A percentile compares a stretch with the other conserved stretches of the same genome.
Evolutionary conservation across 805 yeast species (phyloP).

Genomic region (Citeromyces matritensis): DNA sequence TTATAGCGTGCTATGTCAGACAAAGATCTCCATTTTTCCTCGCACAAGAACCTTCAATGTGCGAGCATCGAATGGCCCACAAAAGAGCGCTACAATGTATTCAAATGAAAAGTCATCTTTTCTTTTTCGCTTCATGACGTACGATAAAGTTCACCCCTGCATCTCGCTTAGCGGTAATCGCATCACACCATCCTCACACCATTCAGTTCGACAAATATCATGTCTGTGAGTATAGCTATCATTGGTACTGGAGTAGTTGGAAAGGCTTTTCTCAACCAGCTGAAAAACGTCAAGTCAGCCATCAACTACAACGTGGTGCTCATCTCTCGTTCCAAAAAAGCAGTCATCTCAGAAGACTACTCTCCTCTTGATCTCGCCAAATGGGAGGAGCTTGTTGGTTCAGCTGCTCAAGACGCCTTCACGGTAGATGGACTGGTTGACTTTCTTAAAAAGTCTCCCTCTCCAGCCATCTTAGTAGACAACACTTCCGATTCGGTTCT

Average conservation of each 20-base stretch:
- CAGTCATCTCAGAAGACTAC: constrained; percentile 56
- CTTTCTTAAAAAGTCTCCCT: constrained; percentile 49
- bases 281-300: constrained; percentile 36
- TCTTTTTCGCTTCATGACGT: no score
- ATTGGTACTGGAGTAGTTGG: constrained; percentile 95
- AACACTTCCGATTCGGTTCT: constrained; percentile 79
- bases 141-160: no score
- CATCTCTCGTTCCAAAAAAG: constrained; percentile 61
- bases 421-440: constrained; percentile 41
- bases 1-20: no score
- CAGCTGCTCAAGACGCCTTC: constrained; percentile 32
- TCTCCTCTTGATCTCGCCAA: constrained; percentile 48
- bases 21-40: no score
- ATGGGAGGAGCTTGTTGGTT: constrained; percentile 35
- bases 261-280: constrained; percentile 75
- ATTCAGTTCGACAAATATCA: constrained; percentile 5
- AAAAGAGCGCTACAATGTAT: no score
- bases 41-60: no score
- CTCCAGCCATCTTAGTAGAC: constrained; percentile 78
- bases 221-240: constrained; percentile 52
- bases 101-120: no score
- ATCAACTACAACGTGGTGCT: constrained; percentile 66
- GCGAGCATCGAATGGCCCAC: no score
- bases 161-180: no score
- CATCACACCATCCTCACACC: no score